A percentile compares a stretch with the other conserved stretches of the same genome.
phyloP scores from a whole-genome alignment of 305 asterid species.

The Fraxinus xanthoxyloides region DNA sequence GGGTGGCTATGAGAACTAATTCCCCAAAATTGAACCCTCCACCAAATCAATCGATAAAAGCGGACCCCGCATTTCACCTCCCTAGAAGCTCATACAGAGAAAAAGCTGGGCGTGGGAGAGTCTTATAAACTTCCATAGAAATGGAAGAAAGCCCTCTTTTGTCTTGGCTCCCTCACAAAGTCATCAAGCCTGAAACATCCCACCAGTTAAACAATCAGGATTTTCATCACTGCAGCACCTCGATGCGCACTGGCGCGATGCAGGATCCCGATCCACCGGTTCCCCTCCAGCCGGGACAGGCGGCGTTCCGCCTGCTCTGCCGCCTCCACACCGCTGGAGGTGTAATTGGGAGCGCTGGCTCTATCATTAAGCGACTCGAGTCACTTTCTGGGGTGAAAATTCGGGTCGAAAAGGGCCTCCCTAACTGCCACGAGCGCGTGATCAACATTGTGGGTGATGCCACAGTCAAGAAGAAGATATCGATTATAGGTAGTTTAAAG shows the following conservation, averaged over 20 bases:
- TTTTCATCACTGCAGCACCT: neutral
- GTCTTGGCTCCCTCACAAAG: constrained; percentile 11
- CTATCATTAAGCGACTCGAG: constrained; percentile 41
- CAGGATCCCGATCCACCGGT: constrained; percentile 12
- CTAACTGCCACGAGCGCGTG: constrained; percentile 54
- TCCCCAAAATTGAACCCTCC: neutral
- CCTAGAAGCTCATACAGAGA: neutral
- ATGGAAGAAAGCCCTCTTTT: constrained; percentile 23
- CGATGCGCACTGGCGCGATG: neutral
- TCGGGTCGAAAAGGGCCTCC: constrained; percentile 34
- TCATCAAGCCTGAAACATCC: constrained; percentile 17
- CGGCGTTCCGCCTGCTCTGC: constrained; percentile 51
- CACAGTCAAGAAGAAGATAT: constrained; percentile 29
- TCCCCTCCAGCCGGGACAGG: constrained; percentile 24
- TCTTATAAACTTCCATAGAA: neutral
- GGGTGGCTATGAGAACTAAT: no score
- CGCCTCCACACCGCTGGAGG: constrained; percentile 49
- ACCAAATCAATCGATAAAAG: neutral
- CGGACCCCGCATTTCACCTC: neutral
- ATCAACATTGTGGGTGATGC: constrained; percentile 48
- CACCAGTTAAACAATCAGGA: constrained; percentile 11
- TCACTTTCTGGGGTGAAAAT: constrained; percentile 41
- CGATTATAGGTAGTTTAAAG: neutral
- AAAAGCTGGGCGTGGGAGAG: neutral
- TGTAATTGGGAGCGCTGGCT: constrained; percentile 50